phyloP scores from a whole-genome alignment of 129 eudicot genomes.

The Gnaphalium uliginosum region DNA sequence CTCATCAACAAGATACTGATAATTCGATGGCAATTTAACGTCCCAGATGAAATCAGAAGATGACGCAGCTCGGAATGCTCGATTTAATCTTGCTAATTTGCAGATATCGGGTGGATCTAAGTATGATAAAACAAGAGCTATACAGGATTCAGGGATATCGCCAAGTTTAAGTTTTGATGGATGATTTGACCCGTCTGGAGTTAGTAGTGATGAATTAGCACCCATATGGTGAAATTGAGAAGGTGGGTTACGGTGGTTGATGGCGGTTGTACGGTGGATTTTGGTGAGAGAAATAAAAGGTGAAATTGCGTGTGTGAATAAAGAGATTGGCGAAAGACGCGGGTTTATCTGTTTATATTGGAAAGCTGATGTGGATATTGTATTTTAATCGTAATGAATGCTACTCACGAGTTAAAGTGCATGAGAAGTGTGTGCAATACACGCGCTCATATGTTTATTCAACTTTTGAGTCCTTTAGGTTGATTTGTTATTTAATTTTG shows the following conservation, averaged over 20 bases:
- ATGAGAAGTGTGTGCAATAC: neutral
- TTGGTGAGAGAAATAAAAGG: conserved; percentile 9
- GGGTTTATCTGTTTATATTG: conserved; percentile 31
- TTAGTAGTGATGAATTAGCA: conserved; percentile 46
- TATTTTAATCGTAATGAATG: neutral
- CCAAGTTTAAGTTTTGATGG: conserved; percentile 57
- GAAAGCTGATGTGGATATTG: conserved; percentile 28
- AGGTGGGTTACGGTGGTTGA: conserved; percentile 14
- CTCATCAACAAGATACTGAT: conserved; percentile 42
- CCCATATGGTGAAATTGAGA: conserved; percentile 52
- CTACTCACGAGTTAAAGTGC: neutral
- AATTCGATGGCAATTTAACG: conserved; percentile 61
- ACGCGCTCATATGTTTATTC: conserved; percentile 16
- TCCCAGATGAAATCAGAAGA: conserved; percentile 87
- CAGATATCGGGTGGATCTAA: conserved; percentile 86
- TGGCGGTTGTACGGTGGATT: conserved; percentile 26
- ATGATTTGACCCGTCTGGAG: conserved; percentile 25
- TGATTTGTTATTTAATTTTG: too few species aligned
- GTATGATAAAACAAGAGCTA: conserved; percentile 63
- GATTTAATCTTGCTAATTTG: conserved; percentile 60
- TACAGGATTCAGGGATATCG: conserved; percentile 81
- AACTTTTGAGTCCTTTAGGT: neutral
- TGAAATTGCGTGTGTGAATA: neutral
- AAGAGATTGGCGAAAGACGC: neutral
- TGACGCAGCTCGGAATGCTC: conserved; percentile 74